Evolutionary conservation across 768 basidiomycete species (phyloP), one percentile per base, ranked within the genome.

Genomic region (Leccinum subgranulosum): DNA sequence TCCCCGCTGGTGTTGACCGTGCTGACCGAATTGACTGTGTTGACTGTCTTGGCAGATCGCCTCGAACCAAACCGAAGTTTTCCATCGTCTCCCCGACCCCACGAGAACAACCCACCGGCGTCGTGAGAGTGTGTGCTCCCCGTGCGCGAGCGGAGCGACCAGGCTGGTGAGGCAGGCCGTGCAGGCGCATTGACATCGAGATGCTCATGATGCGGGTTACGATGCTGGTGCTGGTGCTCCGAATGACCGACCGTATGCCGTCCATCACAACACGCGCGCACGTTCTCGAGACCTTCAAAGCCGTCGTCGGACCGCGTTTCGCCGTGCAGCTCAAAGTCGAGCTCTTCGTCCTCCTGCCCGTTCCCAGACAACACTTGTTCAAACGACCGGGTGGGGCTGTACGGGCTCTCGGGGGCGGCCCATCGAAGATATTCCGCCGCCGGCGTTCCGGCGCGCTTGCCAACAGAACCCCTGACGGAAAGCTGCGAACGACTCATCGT

Each of bases 211-310:
- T 85, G 83, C 27, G 64, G 80, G 45, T 83, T 45, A 21, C 12
- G 79, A 41, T 76, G 75, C 4, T 46, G 45, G 23, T 46, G 45
- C 21, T 46, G 45, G 15, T 80, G 80, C 5, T 21, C 43, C 43
- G 43, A 45, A 45, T 19, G 43, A 0, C 91, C 90, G 17, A 94
- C 90, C 1, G 91, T 92, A 72, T 94, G 92, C 52, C 84, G 80
- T n/a, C 91, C 91, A 69, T 92, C 90, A 64, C 91, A 94, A 70
- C 92, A 94, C 1, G 90, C 94, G 23, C 96, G 83, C 21, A 98
- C 94, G 66, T 98, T 98, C 76, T 98, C 95, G 54, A 98, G 72
- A 0, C 94, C 94, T 66, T 98, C 95, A 69, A 84, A 98, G 4
- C 85, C 92, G 29, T 86, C 86, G 62, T 92, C 90, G 12, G 85